Percentiles rank a stretch among this genome's conserved stretches.
Evolutionary conservation across 2,329 filamentous ascomycete genomes (phyloP).

Genomic region (Ambrosiella cleistominuta): DNA sequence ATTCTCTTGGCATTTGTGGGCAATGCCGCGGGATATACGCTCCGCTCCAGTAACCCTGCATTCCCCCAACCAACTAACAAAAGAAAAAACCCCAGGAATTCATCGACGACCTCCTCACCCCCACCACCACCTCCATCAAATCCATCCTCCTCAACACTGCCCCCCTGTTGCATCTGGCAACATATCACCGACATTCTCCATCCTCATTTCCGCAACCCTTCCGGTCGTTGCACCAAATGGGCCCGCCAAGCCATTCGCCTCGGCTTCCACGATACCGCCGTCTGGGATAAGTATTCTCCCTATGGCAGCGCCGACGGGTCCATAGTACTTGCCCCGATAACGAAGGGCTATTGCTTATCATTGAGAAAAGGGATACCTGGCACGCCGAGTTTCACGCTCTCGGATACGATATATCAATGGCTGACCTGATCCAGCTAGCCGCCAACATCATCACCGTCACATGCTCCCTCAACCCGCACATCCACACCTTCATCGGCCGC

Average conservation of each 20-base stretch:
- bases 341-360: slow-evolving; percentile 29
- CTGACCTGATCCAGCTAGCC: slow-evolving; percentile 38
- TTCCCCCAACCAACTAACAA: neutral
- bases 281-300: slow-evolving; percentile 23
- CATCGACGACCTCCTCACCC: slow-evolving; percentile 24
- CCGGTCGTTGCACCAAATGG: slow-evolving; percentile 25
- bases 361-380: slow-evolving; percentile 22
- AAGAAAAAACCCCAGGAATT: slow-evolving; percentile 14
- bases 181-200: slow-evolving; percentile 25
- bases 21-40: neutral
- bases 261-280: slow-evolving; percentile 31
- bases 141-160: slow-evolving; percentile 19
- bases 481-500: slow-evolving; percentile 34
- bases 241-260: slow-evolving; percentile 29
- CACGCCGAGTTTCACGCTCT: slow-evolving; percentile 22
- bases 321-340: slow-evolving; percentile 29
- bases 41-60: neutral
- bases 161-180: slow-evolving; percentile 28
- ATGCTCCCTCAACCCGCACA: slow-evolving; percentile 28
- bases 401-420: slow-evolving; percentile 28
- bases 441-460: slow-evolving; percentile 31
- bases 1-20: too few species aligned
- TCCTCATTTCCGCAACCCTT: slow-evolving; percentile 20
- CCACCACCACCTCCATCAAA: slow-evolving; percentile 23
- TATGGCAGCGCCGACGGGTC: slow-evolving; percentile 31